Percentiles rank a stretch among this genome's conserved stretches.
phyloP scores from a whole-genome alignment of 78 protist species.

The Dictyostelium capitatum region DNA sequence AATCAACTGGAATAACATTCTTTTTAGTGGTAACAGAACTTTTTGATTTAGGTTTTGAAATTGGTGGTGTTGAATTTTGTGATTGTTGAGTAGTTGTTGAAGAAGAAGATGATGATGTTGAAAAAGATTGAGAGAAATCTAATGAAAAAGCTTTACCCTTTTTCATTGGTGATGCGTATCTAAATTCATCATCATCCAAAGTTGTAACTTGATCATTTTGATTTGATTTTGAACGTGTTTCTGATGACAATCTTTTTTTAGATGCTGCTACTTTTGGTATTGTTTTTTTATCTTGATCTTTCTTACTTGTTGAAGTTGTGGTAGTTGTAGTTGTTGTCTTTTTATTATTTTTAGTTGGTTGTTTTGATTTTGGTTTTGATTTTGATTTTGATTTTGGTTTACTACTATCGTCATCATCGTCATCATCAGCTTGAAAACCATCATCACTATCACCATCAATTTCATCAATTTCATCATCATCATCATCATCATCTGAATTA shows the following conservation, averaged over 20 bases:
- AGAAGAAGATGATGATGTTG: neutral
- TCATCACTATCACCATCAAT: neutral
- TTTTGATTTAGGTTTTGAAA: no score
- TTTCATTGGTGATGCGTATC: no score
- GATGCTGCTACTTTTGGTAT: no score
- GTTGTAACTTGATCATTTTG: no score
- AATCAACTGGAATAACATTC: constrained; percentile 40
- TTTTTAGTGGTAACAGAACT: neutral
- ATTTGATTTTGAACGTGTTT: no score
- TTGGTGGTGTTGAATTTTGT: no score
- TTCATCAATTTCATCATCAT: constrained; percentile 3
- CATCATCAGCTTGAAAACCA: neutral
- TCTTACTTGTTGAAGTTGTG: neutral
- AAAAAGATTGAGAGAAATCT: no score
- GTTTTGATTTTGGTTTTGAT: neutral
- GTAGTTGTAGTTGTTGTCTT: neutral
- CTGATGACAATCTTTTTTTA: no score
- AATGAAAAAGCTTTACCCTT: no score
- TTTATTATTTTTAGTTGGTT: neutral
- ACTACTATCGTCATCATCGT: neutral
- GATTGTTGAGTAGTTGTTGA: neutral
- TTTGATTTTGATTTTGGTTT: neutral
- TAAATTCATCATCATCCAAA: no score
- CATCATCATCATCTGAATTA: neutral
- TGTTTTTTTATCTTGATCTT: no score